Percentiles rank a stretch among this genome's conserved stretches.
These are phyloP conservation scores for Pichia californica DNA, from an alignment of 805 yeast genomes.

Conservation along the genomic window DNA sequence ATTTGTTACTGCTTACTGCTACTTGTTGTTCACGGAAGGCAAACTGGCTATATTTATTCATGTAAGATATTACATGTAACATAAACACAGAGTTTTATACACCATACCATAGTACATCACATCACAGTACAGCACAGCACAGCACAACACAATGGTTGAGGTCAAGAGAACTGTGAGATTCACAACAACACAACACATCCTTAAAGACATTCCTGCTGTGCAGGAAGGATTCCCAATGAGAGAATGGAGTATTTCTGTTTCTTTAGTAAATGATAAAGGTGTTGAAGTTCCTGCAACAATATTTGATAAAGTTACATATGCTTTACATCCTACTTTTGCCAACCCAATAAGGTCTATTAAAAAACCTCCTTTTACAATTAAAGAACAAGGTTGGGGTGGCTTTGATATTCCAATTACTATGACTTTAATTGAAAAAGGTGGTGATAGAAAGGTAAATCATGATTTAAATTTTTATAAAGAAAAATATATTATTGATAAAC, in stretches of 20 bases:
- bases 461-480: conserved; percentile 83
- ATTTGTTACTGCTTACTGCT: no score
- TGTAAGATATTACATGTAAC: no score
- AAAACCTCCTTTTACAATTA: conserved; percentile 78
- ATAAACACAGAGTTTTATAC: no score
- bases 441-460: conserved; percentile 80
- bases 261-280: conserved; percentile 72
- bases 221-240: conserved; percentile 93
- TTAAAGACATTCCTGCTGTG: conserved; percentile 76
- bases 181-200: conserved; percentile 76
- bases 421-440: conserved; percentile 75
- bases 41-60: no score
- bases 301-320: conserved; percentile 88
- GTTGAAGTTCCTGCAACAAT: conserved; percentile 78
- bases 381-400: conserved; percentile 98
- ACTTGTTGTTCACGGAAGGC: no score
- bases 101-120: no score
- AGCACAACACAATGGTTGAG: conserved; percentile 29
- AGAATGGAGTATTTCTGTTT: conserved; percentile 79
- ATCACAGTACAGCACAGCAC: no score
- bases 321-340: conserved; percentile 89
- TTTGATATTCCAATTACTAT: conserved; percentile 81
- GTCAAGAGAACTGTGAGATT: conserved; percentile 84
- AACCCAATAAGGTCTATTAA: conserved; percentile 81
- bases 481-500: conserved; percentile 72